Conservation (phyloP, 1,284 basidiomycete genomes). For the Cryptococcus maquisensis region DNA sequence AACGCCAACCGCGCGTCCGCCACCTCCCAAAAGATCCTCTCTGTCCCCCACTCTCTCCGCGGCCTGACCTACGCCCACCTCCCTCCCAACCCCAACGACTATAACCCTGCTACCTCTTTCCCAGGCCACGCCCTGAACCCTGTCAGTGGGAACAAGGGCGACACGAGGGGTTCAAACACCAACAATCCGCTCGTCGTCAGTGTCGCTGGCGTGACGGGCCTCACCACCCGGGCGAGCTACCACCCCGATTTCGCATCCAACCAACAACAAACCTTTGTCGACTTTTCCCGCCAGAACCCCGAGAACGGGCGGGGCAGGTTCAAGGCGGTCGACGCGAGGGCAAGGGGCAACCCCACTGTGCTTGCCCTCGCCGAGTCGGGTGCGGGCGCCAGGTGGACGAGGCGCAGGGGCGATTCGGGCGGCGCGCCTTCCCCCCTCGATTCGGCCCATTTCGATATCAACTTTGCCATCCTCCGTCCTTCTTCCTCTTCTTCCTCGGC, state of each 20-base stretch:
- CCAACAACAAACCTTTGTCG: neutral
- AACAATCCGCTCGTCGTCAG: conserved; percentile 32
- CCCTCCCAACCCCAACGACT: conserved; percentile 7
- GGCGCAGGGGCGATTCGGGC: neutral
- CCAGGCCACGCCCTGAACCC: conserved; percentile 23
- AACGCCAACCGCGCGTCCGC: conserved; percentile 8
- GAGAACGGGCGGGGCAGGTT: conserved; percentile 34
- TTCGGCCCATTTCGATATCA: neutral
- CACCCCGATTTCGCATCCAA: neutral
- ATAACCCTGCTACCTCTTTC: conserved; percentile 1
- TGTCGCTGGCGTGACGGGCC: conserved; percentile 41
- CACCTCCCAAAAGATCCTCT: conserved; percentile 16
- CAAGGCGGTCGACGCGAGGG: conserved; percentile 23
- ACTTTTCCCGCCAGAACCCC: conserved; percentile 9
- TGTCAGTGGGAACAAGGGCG: neutral
- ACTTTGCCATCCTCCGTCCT: neutral
- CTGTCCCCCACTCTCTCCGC: conserved; percentile 29
- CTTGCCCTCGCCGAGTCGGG: conserved; percentile 17
- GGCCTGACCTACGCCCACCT: conserved; percentile 35
- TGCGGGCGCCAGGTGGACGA: neutral
- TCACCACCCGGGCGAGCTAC: neutral
- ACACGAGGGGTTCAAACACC: neutral
- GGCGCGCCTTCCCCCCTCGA: neutral
- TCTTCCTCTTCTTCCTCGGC: no score
- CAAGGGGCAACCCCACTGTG: conserved; percentile 32